phyloP scores from a whole-genome alignment of 768 basidiomycete genomes.

The Tephrocybe sp. region DNA sequence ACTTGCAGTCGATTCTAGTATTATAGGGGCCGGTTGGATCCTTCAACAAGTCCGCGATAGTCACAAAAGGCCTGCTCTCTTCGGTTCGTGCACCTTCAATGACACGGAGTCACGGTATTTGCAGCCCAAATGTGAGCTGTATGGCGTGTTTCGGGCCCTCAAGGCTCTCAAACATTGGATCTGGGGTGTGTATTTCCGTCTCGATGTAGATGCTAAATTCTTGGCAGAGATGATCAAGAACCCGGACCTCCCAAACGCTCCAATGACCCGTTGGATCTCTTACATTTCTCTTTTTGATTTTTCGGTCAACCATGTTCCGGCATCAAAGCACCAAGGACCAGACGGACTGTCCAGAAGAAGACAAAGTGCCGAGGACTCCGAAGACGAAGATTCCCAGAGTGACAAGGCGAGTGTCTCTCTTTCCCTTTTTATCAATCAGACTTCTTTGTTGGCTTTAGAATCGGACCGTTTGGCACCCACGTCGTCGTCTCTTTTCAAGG shows the following conservation, averaged over 20 bases:
- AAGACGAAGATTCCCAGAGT: too few species aligned
- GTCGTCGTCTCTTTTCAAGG: too few species aligned
- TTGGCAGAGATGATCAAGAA: slow-evolving; percentile 35
- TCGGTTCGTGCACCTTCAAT: slow-evolving; percentile 33
- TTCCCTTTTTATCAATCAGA: too few species aligned
- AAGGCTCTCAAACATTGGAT: slow-evolving; percentile 26
- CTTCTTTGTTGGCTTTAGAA: too few species aligned
- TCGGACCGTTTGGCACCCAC: too few species aligned
- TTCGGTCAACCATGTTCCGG: slow-evolving; percentile 31
- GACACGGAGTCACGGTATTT: slow-evolving; percentile 29
- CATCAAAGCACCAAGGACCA: slow-evolving; percentile 1
- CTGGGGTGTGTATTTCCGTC: slow-evolving; percentile 28
- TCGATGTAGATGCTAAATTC: slow-evolving; percentile 35
- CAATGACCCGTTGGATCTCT: slow-evolving; percentile 35
- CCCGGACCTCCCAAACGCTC: slow-evolving; percentile 34
- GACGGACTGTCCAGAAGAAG: too few species aligned
- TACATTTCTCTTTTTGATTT: slow-evolving; percentile 35
- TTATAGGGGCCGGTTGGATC: slow-evolving; percentile 32
- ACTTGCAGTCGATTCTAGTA: slow-evolving; percentile 29
- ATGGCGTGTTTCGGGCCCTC: slow-evolving; percentile 32
- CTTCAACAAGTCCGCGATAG: slow-evolving; percentile 26
- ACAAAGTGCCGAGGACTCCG: too few species aligned
- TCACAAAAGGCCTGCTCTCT: slow-evolving; percentile 23
- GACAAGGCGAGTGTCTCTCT: too few species aligned
- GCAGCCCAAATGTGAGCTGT: slow-evolving; percentile 37